These are phyloP conservation scores for Quercus robur DNA, from an alignment of 306 rosid species.

Conservation along the genomic window DNA sequence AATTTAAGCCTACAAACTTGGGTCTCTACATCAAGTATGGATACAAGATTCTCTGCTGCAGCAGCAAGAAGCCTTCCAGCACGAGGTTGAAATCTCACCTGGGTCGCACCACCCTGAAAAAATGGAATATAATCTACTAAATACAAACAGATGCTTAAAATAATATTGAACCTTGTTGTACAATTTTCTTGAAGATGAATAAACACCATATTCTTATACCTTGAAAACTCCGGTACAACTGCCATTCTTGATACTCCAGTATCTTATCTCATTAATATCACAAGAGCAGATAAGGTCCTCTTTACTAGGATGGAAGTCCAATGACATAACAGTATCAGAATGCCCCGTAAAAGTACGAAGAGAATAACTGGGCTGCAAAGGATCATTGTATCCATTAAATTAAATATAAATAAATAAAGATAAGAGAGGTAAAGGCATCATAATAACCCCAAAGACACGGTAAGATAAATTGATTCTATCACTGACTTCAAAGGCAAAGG, in stretches of 20 bases:
- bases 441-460: too few species aligned
- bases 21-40: conserved; percentile 65
- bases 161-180: neutral
- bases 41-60: conserved; percentile 43
- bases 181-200: conserved; percentile 14
- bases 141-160: neutral
- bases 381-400: conserved; percentile 11
- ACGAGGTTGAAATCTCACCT: conserved; percentile 76
- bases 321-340: conserved; percentile 56
- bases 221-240: conserved; percentile 60
- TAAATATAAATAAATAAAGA: neutral
- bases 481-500: neutral
- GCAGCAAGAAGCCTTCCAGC: conserved; percentile 74
- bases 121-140: conserved; percentile 11
- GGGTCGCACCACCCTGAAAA: conserved; percentile 73
- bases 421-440: too few species aligned
- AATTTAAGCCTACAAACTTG: conserved; percentile 44
- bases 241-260: conserved; percentile 75
- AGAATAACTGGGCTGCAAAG: conserved; percentile 70
- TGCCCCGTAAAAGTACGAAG: conserved; percentile 72
- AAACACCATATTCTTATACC: conserved; percentile 36
- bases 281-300: conserved; percentile 77
- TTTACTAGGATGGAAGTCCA: conserved; percentile 80
- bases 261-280: conserved; percentile 70
- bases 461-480: neutral